These are phyloP conservation scores for Amanita pseudoporphyria DNA, from an alignment of 768 basidiomycete species.

Conservation along the genomic window DNA sequence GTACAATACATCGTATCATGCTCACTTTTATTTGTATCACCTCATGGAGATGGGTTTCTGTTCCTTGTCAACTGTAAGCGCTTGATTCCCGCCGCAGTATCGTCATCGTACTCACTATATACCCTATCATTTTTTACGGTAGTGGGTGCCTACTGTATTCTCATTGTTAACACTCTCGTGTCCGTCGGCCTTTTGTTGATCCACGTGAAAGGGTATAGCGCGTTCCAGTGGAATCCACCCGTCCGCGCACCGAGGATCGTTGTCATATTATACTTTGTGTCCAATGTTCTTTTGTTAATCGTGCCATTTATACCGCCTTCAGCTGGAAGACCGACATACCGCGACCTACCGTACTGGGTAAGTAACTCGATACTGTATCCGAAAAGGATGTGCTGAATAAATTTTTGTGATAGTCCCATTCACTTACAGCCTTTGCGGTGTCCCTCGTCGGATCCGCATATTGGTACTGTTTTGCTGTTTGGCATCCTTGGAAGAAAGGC, in stretches of 20 bases:
- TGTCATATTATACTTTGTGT: slow-evolving; percentile 47
- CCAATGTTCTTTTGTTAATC: slow-evolving; percentile 54
- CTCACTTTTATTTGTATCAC: slow-evolving; percentile 42
- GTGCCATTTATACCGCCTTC: slow-evolving; percentile 58
- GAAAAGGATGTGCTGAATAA: background rate
- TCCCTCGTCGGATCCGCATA: slow-evolving; percentile 42
- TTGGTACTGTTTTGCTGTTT: slow-evolving; percentile 45
- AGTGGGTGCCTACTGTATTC: slow-evolving; percentile 52
- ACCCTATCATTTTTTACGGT: background rate
- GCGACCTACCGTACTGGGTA: slow-evolving; percentile 61
- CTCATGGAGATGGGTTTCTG: slow-evolving; percentile 66
- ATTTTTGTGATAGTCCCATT: slow-evolving; percentile 31
- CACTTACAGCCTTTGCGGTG: slow-evolving; percentile 34
- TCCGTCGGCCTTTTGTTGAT: slow-evolving; percentile 57
- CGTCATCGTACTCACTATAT: background rate
- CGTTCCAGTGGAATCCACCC: slow-evolving; percentile 54
- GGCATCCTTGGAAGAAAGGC: slow-evolving; percentile 37
- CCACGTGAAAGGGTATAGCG: slow-evolving; percentile 32
- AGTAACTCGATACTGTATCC: slow-evolving; percentile 14
- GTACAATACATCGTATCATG: slow-evolving; percentile 54
- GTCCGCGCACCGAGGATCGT: slow-evolving; percentile 44
- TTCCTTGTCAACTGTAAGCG: slow-evolving; percentile 57
- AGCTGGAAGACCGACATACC: slow-evolving; percentile 40
- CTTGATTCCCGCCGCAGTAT: background rate
- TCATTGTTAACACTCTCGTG: slow-evolving; percentile 49